phyloP scores from a whole-genome alignment of 2,329 filamentous ascomycete genomes.

The Madurella fahalii region DNA sequence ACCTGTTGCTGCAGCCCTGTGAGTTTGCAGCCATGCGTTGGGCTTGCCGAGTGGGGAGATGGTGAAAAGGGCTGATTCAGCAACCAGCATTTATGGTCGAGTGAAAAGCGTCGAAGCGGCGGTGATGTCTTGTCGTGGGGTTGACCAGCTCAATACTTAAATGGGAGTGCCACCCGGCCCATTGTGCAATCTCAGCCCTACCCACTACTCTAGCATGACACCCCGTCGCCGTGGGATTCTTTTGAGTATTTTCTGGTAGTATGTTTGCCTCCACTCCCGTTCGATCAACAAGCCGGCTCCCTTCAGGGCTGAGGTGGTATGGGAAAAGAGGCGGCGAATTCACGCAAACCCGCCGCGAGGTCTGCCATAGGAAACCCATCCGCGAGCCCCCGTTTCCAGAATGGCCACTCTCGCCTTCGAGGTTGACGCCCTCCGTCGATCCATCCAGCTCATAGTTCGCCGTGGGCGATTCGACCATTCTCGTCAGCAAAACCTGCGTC shows the following conservation, averaged over 20 bases:
- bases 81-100: constrained; percentile 13
- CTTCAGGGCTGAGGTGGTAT: constrained; percentile 19
- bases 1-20: background rate
- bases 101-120: background rate
- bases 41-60: constrained; percentile 11
- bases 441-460: constrained; percentile 12
- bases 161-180: background rate
- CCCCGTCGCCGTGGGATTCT: too few relatives aligned
- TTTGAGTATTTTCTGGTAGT: background rate
- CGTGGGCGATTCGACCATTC: background rate
- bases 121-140: background rate
- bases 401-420: constrained; percentile 11
- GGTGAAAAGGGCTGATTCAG: constrained; percentile 23
- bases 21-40: background rate
- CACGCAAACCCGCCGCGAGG: constrained; percentile 15
- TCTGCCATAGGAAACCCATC: constrained; percentile 12
- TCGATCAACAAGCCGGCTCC: constrained; percentile 22
- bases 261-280: constrained; percentile 21
- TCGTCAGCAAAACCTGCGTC: too few relatives aligned
- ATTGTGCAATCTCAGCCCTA: too few relatives aligned
- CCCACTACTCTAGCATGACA: too few relatives aligned
- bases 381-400: constrained; percentile 9
- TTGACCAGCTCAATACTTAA: background rate
- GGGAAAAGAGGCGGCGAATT: constrained; percentile 20
- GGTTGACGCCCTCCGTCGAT: constrained; percentile 12